Evolutionary conservation across 306 rosid genomes (phyloP).

Genomic region (Spatholobus suberectus): DNA sequence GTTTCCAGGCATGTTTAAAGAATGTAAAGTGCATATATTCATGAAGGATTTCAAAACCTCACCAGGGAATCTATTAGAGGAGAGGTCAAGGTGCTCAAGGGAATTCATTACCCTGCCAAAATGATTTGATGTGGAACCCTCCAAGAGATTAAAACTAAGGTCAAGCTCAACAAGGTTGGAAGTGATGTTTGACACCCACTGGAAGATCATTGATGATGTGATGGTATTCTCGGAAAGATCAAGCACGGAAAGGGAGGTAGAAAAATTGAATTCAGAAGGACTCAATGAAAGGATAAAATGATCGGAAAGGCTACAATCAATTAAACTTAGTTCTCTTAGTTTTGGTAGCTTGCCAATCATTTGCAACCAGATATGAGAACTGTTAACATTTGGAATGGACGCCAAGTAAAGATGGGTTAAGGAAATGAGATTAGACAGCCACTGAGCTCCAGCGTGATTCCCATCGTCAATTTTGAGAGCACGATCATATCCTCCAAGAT

Average conservation of each 20-base stretch:
- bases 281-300: neutral
- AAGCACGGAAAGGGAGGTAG: constrained; percentile 13
- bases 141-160: neutral
- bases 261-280: constrained; percentile 10
- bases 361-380: neutral
- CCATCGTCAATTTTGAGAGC: constrained; percentile 8
- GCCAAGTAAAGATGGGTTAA: constrained; percentile 33
- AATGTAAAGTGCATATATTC: too few relatives aligned
- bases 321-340: neutral
- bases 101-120: neutral
- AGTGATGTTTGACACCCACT: constrained; percentile 31
- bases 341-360: constrained; percentile 21
- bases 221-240: neutral
- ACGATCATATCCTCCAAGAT: neutral
- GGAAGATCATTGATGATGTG: constrained; percentile 22
- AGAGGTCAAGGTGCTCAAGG: constrained; percentile 27
- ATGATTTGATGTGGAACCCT: neutral
- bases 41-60: too few relatives aligned
- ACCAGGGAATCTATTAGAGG: neutral
- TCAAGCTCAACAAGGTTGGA: constrained; percentile 35
- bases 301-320: constrained; percentile 8
- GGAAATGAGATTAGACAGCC: constrained; percentile 43
- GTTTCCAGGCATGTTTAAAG: too few relatives aligned
- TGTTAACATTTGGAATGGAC: neutral
- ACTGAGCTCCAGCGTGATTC: too few relatives aligned